Evolutionary conservation across 192 early-diverging fungal species (phyloP).

Genomic region (Glomus cerebriforme): DNA sequence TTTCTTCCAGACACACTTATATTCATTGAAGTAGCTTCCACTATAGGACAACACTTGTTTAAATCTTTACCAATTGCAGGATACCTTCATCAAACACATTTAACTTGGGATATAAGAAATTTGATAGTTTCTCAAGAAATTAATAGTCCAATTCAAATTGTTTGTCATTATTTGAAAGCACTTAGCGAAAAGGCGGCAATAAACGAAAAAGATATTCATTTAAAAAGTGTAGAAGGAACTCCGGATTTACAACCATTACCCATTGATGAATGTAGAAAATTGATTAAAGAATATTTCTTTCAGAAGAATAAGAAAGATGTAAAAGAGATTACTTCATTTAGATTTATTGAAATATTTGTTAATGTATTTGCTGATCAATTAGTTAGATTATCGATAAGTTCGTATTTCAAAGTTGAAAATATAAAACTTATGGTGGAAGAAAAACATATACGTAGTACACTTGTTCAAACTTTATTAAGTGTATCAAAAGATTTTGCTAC

Average conservation of each 20-base stretch:
- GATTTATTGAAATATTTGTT: constrained; percentile 33
- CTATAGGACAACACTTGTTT: constrained; percentile 20
- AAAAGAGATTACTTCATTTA: constrained; percentile 17
- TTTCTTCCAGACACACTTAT: background rate
- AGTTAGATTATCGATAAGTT: constrained; percentile 27
- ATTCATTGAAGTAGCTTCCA: constrained; percentile 33
- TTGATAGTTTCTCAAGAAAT: constrained; percentile 19
- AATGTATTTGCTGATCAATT: constrained; percentile 32
- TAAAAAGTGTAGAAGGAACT: background rate
- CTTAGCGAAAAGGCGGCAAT: background rate
- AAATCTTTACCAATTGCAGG: constrained; percentile 16
- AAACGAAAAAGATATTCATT: constrained; percentile 11
- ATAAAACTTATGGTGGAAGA: constrained; percentile 25
- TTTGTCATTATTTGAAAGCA: constrained; percentile 23
- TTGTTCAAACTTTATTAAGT: constrained; percentile 8
- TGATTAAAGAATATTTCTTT: constrained; percentile 28
- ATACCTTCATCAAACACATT: background rate
- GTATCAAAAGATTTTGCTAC: constrained; percentile 32
- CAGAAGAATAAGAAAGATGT: background rate
- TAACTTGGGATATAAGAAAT: constrained; percentile 25
- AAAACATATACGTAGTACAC: constrained; percentile 8
- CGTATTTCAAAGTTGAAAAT: constrained; percentile 26
- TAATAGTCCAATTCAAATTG: constrained; percentile 28
- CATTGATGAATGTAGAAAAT: background rate
- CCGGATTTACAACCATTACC: background rate